Evolutionary conservation across 2,329 filamentous ascomycete genomes (phyloP).

Genomic region (Pseudocercospora macadamiae): DNA sequence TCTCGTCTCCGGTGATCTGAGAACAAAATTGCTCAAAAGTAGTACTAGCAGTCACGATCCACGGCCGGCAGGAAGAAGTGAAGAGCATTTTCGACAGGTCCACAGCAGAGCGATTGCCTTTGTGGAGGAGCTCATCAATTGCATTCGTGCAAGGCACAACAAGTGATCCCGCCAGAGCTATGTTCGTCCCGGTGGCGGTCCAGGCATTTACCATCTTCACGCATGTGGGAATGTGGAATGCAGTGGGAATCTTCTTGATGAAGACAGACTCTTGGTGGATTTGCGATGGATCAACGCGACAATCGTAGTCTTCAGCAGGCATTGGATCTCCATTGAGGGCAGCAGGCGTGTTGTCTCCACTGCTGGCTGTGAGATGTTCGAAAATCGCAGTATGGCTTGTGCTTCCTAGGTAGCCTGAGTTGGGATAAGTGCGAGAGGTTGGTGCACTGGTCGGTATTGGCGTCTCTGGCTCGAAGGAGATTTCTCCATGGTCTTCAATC

Average conservation of each 20-base stretch:
- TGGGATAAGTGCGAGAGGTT: constrained; percentile 35
- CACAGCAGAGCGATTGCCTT: neutral
- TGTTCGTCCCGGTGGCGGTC: constrained; percentile 32
- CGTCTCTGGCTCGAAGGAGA: constrained; percentile 14
- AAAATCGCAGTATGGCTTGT: constrained; percentile 40
- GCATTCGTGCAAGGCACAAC: constrained; percentile 29
- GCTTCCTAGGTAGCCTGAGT: constrained; percentile 39
- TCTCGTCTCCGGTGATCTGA: constrained; percentile 6
- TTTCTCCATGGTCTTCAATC: neutral
- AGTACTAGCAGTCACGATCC: neutral
- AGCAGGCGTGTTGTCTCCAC: constrained; percentile 3
- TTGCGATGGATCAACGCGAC: constrained; percentile 24
- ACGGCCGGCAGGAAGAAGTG: constrained; percentile 1
- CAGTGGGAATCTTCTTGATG: constrained; percentile 21
- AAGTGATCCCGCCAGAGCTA: constrained; percentile 33
- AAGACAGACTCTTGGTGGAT: constrained; percentile 26
- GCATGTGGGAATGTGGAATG: constrained; percentile 21
- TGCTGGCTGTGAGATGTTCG: constrained; percentile 34
- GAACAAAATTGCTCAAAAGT: constrained; percentile 10
- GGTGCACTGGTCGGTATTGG: constrained; percentile 9
- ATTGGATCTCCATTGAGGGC: neutral
- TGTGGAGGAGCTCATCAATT: constrained; percentile 19
- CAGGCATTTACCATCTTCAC: constrained; percentile 31
- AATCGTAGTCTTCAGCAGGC: constrained; percentile 1
- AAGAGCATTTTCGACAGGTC: constrained; percentile 6